These are phyloP conservation scores for Dictyostelium firmibasis DNA, from an alignment of 78 protist genomes.

Conservation along the genomic window DNA sequence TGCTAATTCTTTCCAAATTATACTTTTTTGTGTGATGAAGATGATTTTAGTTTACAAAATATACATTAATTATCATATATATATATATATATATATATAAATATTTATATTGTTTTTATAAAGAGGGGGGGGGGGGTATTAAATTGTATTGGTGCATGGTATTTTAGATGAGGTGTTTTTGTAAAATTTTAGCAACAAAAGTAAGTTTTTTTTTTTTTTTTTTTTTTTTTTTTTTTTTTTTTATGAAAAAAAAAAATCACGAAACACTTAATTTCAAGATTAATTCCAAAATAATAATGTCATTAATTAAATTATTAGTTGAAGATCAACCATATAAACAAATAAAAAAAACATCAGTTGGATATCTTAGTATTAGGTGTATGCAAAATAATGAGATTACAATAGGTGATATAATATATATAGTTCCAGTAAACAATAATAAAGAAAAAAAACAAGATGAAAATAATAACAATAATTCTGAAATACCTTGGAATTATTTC, in stretches of 20 bases:
- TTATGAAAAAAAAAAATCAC: not conserved
- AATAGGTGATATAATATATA: constrained; percentile 56
- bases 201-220: no score
- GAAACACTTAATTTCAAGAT: not conserved
- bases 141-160: no score
- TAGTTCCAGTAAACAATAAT: not conserved
- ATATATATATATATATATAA: no score
- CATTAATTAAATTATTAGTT: not conserved
- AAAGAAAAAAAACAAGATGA: not conserved
- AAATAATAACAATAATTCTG: not conserved
- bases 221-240: no score
- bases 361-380: constrained; percentile 4
- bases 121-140: no score
- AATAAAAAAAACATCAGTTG: constrained; percentile 7
- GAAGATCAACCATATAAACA: not conserved
- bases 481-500: constrained; percentile 25
- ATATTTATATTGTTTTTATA: no score
- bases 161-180: no score
- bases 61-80: no score
- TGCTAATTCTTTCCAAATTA: no score
- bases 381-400: constrained; percentile 47
- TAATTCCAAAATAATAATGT: not conserved
- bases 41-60: no score
- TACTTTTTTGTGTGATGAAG: no score
- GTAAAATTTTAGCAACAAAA: no score